Percentiles rank a stretch among this genome's conserved stretches.
phyloP scores from a whole-genome alignment of 495 filamentous ascomycete genomes.

The Lasiosphaeris hirsuta region DNA sequence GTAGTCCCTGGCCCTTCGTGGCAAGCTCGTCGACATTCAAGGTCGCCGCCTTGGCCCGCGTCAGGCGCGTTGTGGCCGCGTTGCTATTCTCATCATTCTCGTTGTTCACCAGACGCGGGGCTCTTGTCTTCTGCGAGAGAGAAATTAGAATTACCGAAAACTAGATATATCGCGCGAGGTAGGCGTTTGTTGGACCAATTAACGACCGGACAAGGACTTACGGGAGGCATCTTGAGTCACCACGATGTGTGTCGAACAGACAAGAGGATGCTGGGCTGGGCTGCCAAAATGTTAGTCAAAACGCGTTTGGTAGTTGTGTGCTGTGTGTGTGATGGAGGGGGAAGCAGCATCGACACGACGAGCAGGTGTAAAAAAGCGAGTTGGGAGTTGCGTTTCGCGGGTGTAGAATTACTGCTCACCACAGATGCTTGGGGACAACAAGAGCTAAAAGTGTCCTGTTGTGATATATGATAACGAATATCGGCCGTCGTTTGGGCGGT shows the following conservation, averaged over 20 bases:
- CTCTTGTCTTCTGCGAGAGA: constrained; percentile 20
- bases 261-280: constrained; percentile 3
- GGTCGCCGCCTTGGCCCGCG: constrained; percentile 85
- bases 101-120: constrained; percentile 64
- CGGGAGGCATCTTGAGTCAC: constrained; percentile 47
- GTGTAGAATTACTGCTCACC: neutral
- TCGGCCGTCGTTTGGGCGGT: neutral
- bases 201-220: constrained; percentile 33
- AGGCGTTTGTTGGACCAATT: neutral
- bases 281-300: constrained; percentile 3
- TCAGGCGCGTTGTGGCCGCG: constrained; percentile 67
- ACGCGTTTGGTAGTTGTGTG: constrained; percentile 4
- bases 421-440: neutral
- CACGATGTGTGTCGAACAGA: neutral
- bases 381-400: neutral
- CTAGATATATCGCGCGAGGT: neutral
- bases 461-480: neutral
- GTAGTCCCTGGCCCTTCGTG: constrained; percentile 62
- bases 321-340: neutral
- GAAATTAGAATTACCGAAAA: neutral
- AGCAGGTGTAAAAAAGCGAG: neutral
- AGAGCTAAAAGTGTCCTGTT: neutral
- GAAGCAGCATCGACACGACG: neutral
- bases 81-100: constrained; percentile 89
- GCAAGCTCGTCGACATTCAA: constrained; percentile 55